Base-by-base conservation (phyloP, 345 rosid species). In the Balakata baccata region DNA sequence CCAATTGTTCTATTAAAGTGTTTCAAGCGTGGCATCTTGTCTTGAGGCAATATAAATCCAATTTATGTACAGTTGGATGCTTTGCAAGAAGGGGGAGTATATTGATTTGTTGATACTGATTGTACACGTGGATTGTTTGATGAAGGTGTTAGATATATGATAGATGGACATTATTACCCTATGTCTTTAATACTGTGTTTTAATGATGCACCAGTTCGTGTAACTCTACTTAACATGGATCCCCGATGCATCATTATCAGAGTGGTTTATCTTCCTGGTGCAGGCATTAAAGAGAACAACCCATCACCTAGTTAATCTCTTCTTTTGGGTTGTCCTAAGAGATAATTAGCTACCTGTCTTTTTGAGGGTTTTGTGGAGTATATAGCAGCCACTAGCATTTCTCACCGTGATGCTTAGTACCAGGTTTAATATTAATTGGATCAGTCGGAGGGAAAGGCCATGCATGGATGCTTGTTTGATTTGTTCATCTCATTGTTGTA, bases 21-120 rank as follows among this genome's bases (percentile, higher is more conserved):
- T 71, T 81, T 60, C 78, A 70, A 57, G 74, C 52, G 63, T 60
- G 29, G 45, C 51, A 62, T 70, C 67, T 25, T 72, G 66, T 64
- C 51, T 38, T 69, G 69, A 75, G 72, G 72, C 43, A 58, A 41
- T 20, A 16, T 65, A 64, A 64, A 23, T 64, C 38, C n/a, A 25
- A 23, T 23, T 23, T 41, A 20, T 58, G 34, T 71, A 16, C 51
- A 64, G 64, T 39, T 25, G 56, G 50, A 52, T 67, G 34, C 63
- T 41, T 50, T 4, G 50, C 49, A 45, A 16, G 62, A 45, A 11
- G 51, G 56, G 49, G 16, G 49, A 70, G 17, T 11, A 39, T 56
- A 7, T 34, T 18, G 66, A 43, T 46, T 0, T 14, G 13, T 25
- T 66, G 64, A n/a, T 39, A 11, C 46, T 3, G 18, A 47, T n/a